Evolutionary conservation across 306 rosid species (phyloP), one percentile per base, ranked within the genome.

Genomic region (Malus sieversii): DNA sequence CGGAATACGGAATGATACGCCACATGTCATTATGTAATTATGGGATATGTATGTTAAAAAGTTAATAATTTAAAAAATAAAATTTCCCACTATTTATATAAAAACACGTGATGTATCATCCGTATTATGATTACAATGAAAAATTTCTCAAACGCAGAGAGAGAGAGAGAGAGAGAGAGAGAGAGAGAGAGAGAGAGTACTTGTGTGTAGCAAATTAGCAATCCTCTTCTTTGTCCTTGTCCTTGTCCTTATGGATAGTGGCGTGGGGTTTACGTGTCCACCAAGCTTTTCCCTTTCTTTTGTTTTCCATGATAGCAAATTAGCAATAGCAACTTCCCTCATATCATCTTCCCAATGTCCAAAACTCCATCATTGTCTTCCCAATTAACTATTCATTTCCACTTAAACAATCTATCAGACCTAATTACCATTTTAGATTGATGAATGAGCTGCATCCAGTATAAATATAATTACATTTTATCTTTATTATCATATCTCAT

Each of bases 181-280:
- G 29, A 27, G 29, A 27, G 29, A 27, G 19, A n/a, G 27, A n/a
- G 52, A 13, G 51, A 45, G 51, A 45, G 52, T 12, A 25, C 4
- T 25, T 8, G 22, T 18, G 13, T 57, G 27, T n/a, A 8, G 25
- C 63, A 58, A 58, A 58, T 58, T 58, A n/a, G 14, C 62, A 58
- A 58, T 22, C 10, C 30, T 27, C 13, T 19, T 8, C 62, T 1
- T 58, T n/a, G 14, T 19, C 5, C n/a, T 53, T n/a, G 14, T 19
- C 5, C n/a, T 53, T 53, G 63, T 58, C 55, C 19, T 48, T 2
- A 15, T 14, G 53, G 52, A 3, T 20, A 12, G 27, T 8, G 61
- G 32, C 7, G 68, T 63, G 33, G 85, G 85, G 65, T 73, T 82
- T 62, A 63, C 80, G 80, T 82, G 77, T 82, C 60, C 16, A 46